Conservation (phyloP, 345 rosid species). For the Raphanus sativus region DNA sequence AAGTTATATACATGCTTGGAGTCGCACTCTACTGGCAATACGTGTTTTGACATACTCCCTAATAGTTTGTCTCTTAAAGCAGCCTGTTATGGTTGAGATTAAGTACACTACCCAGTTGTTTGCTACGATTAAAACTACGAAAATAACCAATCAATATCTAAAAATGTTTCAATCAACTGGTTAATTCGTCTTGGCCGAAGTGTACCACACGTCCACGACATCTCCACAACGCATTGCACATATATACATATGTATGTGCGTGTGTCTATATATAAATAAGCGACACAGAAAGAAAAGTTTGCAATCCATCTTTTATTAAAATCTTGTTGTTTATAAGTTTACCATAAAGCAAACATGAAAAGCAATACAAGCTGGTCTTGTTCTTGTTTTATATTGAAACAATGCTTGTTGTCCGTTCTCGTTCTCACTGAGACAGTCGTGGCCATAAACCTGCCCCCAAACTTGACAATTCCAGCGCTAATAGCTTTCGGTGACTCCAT, state of each 20-base stretch:
- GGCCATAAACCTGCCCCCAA: slow-evolving; percentile 32
- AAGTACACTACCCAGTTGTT: neutral
- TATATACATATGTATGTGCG: neutral
- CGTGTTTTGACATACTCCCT: no score
- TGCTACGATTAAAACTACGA: neutral
- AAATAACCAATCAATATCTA: neutral
- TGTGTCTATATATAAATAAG: slow-evolving; percentile 10
- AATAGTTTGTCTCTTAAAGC: no score
- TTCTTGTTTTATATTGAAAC: slow-evolving; percentile 27
- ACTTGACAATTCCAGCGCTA: slow-evolving; percentile 37
- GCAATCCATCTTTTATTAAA: neutral
- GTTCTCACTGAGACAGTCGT: slow-evolving; percentile 1
- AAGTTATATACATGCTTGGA: neutral
- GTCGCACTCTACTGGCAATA: no score
- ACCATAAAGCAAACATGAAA: slow-evolving; percentile 16
- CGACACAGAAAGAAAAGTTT: neutral
- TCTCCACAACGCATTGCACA: slow-evolving; percentile 13
- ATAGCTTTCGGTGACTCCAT: slow-evolving; percentile 58
- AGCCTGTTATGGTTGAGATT: no score
- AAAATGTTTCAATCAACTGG: neutral
- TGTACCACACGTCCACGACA: slow-evolving; percentile 11
- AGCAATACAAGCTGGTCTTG: slow-evolving; percentile 22
- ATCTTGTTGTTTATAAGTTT: neutral
- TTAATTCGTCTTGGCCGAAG: neutral
- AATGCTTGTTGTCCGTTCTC: slow-evolving; percentile 18